These are phyloP conservation scores for Lathyrus sativus DNA, from an alignment of 306 rosid species.

Conservation along the genomic window DNA sequence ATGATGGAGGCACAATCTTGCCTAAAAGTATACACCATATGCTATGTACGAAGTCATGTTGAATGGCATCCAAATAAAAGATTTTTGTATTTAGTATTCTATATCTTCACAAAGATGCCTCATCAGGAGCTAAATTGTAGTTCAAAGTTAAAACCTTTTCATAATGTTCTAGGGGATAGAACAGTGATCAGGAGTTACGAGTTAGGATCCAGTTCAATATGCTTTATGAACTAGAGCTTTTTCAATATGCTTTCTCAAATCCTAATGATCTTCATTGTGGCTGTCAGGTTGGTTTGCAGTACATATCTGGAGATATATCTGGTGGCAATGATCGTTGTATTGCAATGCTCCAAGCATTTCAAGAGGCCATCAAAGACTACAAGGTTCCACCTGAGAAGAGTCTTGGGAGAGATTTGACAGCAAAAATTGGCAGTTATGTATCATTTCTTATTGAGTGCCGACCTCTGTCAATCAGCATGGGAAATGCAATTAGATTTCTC, in stretches of 20 bases:
- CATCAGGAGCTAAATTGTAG: not conserved
- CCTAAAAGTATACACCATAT: constrained; percentile 1
- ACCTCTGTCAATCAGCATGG: constrained; percentile 72
- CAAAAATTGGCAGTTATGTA: constrained; percentile 57
- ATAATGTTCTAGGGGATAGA: not conserved
- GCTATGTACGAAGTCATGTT: constrained; percentile 13
- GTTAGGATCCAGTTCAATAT: constrained; percentile 10
- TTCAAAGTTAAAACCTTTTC: constrained; percentile 9
- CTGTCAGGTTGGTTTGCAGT: constrained; percentile 57
- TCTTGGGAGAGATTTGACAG: constrained; percentile 54
- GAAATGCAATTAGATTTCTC: constrained; percentile 64
- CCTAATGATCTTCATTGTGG: constrained; percentile 28
- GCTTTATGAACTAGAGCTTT: not conserved
- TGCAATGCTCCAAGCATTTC: constrained; percentile 66
- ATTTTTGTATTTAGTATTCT: constrained; percentile 18
- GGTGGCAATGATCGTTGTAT: constrained; percentile 67
- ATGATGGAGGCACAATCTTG: constrained; percentile 18
- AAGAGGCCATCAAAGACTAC: constrained; percentile 63
- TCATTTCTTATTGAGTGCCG: constrained; percentile 62
- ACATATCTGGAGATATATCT: constrained; percentile 51
- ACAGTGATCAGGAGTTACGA: constrained; percentile 20
- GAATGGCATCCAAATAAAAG: constrained; percentile 25
- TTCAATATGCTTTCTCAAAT: constrained; percentile 31
- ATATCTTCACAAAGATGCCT: not conserved
- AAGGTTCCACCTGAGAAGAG: constrained; percentile 53